Percentiles rank a stretch among this genome's conserved stretches.
These are phyloP conservation scores for Clitoria ternatea DNA, from an alignment of 306 rosid genomes.

Conservation along the genomic window DNA sequence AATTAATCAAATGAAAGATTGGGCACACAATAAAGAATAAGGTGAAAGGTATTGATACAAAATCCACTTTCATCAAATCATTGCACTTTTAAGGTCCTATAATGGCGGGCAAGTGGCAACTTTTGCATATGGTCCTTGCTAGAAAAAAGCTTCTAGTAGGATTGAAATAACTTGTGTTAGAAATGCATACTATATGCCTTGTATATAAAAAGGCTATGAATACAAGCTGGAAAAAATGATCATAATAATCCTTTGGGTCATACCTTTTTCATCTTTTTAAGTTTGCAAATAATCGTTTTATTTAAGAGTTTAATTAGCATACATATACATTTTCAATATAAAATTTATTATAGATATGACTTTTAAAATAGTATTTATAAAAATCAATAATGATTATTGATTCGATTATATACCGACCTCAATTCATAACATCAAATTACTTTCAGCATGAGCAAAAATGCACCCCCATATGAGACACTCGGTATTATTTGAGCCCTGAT, in stretches of 20 bases:
- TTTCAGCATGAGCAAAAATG: too few relatives aligned
- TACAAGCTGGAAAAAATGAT: conserved; percentile 18
- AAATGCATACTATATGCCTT: neutral
- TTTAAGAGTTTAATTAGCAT: too few relatives aligned
- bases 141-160: conserved; percentile 6
- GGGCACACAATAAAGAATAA: neutral
- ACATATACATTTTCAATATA: too few relatives aligned
- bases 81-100: conserved; percentile 25
- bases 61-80: conserved; percentile 17
- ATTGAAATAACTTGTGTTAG: conserved; percentile 7
- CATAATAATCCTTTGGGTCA: conserved; percentile 23
- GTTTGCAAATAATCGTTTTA: neutral
- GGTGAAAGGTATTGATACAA: neutral
- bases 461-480: too few relatives aligned
- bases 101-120: conserved; percentile 25
- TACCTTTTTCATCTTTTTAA: neutral
- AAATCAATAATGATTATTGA: too few relatives aligned
- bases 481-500: too few relatives aligned
- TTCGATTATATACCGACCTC: too few relatives aligned
- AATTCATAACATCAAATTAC: too few relatives aligned
- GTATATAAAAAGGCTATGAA: neutral
- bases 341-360: too few relatives aligned
- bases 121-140: conserved; percentile 18
- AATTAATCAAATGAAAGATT: neutral
- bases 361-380: too few relatives aligned